Base-by-base conservation (phyloP, 2,329 filamentous ascomycete genomes). In the Fusarium sterilihyphosum region DNA sequence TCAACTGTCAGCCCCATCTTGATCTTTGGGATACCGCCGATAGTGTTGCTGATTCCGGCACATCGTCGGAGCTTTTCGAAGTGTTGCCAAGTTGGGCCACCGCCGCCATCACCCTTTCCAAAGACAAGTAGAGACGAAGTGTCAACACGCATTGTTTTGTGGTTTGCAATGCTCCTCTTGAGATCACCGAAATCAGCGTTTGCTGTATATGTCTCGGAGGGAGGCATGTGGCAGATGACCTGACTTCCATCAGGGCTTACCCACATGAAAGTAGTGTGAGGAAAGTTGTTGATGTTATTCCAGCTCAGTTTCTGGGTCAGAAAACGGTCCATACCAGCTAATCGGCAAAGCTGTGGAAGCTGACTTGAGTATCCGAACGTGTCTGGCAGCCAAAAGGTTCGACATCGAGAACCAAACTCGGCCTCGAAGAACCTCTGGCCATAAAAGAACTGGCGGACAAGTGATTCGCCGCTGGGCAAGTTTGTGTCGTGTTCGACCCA, bases 401-500 rank as follows among this genome's bases (percentile, higher is more conserved):
- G 90, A 83, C 92, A 96, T 73, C 96, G 91, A 78, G 93, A 89
- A 49, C 96, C 96, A 81, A 99, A 99, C 76, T 94, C 92, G 82
- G 93, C 94, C 83, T 99, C 93, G 77, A 98, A 99, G 85, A 96
- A 97, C 46, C 96, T 89, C 81, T 99, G 96, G 7, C 96, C 96
- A 77, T 98, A 98, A 56, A 99, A 82, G 81, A 99, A 99, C 81
- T 99, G 96, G 47, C 96, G 91, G 53, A 96, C 93, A 43, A 99
- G 88, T 5, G 96, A 97, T 84, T 99, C 96, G 54, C 96, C 96
- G 78, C 95, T 96, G 1, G 96, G 96, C 88, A 99, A 89, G 80
- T 99, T 99, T 73, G 96, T 99, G 81, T 99, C 96, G 80, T 99
- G 96, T 81, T 99, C 96, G 22, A 99, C 96, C 96, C 96, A 99